Evolutionary conservation across 371 early-diverging fungal species (phyloP).

Genomic region (Chytridiales sp.): DNA sequence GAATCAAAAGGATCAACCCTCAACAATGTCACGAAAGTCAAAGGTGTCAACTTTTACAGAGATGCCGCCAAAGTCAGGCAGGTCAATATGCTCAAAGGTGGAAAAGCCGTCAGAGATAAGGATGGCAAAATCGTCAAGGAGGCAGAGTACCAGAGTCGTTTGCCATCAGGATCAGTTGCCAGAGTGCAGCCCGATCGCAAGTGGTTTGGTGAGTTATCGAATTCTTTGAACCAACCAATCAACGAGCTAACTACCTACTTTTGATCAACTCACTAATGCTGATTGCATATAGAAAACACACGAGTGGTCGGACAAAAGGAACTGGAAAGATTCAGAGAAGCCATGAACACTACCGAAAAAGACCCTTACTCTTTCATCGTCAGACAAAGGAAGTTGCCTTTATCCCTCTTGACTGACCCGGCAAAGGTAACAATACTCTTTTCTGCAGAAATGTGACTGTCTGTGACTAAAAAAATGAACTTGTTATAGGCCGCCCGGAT

Average conservation of each 20-base stretch:
- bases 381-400: conserved; percentile 95
- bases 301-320: conserved; percentile 92
- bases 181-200: conserved; percentile 93
- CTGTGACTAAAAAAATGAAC: background rate
- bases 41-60: conserved; percentile 93
- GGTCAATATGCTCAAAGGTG: conserved; percentile 91
- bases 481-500: conserved; percentile 57
- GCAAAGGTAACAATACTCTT: conserved; percentile 57
- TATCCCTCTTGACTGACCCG: conserved; percentile 87
- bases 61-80: conserved; percentile 90
- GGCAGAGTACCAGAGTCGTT: conserved; percentile 88
- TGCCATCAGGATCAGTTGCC: conserved; percentile 66
- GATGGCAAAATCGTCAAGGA: conserved; percentile 93
- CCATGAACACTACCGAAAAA: conserved; percentile 81
- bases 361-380: conserved; percentile 97
- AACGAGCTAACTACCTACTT: background rate
- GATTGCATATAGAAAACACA: conserved; percentile 71
- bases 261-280: too few relatives aligned
- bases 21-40: conserved; percentile 40
- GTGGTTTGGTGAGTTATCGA: conserved; percentile 88
- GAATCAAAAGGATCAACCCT: conserved; percentile 16
- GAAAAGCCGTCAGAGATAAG: conserved; percentile 82
- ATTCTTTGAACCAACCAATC: too few relatives aligned
- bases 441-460: background rate
- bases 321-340: conserved; percentile 86